phyloP scores from a whole-genome alignment of 306 rosid genomes.

The Vigna reflexopilosa region DNA sequence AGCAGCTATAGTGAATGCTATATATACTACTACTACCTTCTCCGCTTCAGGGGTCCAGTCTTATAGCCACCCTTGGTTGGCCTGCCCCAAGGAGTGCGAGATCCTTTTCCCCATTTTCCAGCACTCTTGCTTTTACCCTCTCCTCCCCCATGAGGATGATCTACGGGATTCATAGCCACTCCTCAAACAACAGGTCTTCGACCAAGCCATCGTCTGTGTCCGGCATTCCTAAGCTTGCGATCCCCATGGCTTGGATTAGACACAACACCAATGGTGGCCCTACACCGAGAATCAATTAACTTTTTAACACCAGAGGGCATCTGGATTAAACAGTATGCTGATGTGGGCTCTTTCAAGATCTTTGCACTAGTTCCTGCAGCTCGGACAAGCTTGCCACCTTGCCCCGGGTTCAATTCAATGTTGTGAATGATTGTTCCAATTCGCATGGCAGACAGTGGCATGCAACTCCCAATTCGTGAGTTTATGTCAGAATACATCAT shows the following conservation, averaged over 20 bases:
- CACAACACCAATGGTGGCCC: slow-evolving; percentile 80
- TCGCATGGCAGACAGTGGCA: slow-evolving; percentile 84
- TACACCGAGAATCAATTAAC: slow-evolving; percentile 71
- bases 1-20: slow-evolving; percentile 7
- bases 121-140: slow-evolving; percentile 85
- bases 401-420: slow-evolving; percentile 76
- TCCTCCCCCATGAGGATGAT: slow-evolving; percentile 95
- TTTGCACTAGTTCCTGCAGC: slow-evolving; percentile 86
- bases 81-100: slow-evolving; percentile 88
- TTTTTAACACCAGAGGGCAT: slow-evolving; percentile 78
- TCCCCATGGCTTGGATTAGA: slow-evolving; percentile 81
- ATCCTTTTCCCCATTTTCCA: slow-evolving; percentile 60
- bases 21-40: slow-evolving; percentile 36
- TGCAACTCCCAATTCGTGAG: slow-evolving; percentile 82
- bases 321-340: slow-evolving; percentile 61
- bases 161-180: slow-evolving; percentile 89
- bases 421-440: slow-evolving; percentile 92
- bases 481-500: slow-evolving; percentile 74
- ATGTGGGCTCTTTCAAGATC: slow-evolving; percentile 81
- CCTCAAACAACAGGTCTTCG: slow-evolving; percentile 80
- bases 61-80: slow-evolving; percentile 84
- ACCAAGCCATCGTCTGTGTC: slow-evolving; percentile 85
- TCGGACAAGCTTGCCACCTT: slow-evolving; percentile 91
- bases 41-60: slow-evolving; percentile 77
- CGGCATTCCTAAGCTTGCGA: slow-evolving; percentile 78